Conservation (phyloP, 805 yeast genomes). For the Cyberlindnera galapagoensis region DNA sequence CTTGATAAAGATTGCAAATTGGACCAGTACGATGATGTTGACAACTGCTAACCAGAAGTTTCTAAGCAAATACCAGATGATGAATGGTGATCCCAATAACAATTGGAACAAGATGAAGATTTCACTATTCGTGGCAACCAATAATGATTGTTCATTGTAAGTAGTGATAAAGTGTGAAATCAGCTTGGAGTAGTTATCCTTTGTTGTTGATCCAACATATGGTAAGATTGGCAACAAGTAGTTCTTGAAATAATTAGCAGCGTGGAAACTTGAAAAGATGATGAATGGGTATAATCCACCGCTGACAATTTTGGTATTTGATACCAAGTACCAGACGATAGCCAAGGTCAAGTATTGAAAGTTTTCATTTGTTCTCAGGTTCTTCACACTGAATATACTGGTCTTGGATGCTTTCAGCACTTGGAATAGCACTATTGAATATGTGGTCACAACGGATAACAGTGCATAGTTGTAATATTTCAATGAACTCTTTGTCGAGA, state of each 20-base stretch:
- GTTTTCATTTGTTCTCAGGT: conserved; percentile 45
- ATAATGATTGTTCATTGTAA: conserved; percentile 37
- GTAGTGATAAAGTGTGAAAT: conserved; percentile 29
- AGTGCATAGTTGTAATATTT: conserved; percentile 38
- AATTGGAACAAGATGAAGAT: conserved; percentile 34
- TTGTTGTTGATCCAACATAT: conserved; percentile 15
- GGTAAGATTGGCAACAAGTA: conserved; percentile 49
- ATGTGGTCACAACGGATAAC: conserved; percentile 50
- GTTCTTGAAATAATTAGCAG: conserved; percentile 49
- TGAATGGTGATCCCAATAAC: conserved; percentile 36
- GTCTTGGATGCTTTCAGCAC: conserved; percentile 37
- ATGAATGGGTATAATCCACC: conserved; percentile 55
- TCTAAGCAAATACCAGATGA: conserved; percentile 29
- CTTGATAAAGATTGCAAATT: conserved; percentile 51
- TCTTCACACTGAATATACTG: conserved; percentile 24
- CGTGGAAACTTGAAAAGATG: conserved; percentile 60
- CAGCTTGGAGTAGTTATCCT: conserved; percentile 23
- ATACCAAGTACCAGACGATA: conserved; percentile 36
- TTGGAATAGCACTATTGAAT: conserved; percentile 56
- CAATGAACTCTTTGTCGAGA: conserved; percentile 27
- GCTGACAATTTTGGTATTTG: conserved; percentile 33
- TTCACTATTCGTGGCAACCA: conserved; percentile 41
- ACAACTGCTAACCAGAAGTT: conserved; percentile 24
- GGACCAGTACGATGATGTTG: conserved; percentile 33
- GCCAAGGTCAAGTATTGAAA: conserved; percentile 51